Base-by-base conservation (phyloP, 345 rosid species). In the Euphorbia pulcherrima region DNA sequence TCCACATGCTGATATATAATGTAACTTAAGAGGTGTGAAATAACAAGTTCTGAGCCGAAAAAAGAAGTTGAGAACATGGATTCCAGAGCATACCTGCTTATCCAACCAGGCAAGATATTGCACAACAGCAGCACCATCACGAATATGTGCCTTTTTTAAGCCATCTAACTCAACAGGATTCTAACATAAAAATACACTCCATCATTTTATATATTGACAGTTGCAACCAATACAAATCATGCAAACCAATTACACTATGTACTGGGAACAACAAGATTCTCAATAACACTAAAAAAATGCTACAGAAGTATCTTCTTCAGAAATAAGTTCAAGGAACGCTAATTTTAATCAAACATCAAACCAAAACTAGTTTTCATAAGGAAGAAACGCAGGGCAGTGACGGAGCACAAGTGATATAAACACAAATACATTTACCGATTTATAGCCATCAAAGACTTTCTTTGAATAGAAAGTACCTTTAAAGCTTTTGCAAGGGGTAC, bases 121-220 rank as follows among this genome's bases (percentile, higher is more conserved):
- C 77, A 94, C 99, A 78, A 91, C 92, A 81, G 96, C 93, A 62
- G 97, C 97, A 77, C 99, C 97, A 86, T 95, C 99, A 30, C 97
- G 91, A 66, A 92, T 72, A 65, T 95, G 99, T 26, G 97, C 89
- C 41, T 88, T 90, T 82, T 74, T 88, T 37, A 95, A 69, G 71
- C 99, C 97, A 40, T 89, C 90, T 69, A 92, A 77, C 83, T 95
- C 99, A 78, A 84, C 86, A 2, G 94, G 87, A 65, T 95, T 95
- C 99, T 92, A 73, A 7, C 60, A 65, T 12, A 46, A 58, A 29
- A 44, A 52, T 74, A 53, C 16, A 63, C 26, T 55, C 60, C 60
- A 61, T 24, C 5, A 40, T 17, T 16, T 2, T 23, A 40, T 23
- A 11, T 12, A 41, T 44, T 44, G 50, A 44, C 44, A 50, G 8